These are phyloP conservation scores for Kwoniella europaea DNA, from an alignment of 768 basidiomycete genomes.

Conservation along the genomic window DNA sequence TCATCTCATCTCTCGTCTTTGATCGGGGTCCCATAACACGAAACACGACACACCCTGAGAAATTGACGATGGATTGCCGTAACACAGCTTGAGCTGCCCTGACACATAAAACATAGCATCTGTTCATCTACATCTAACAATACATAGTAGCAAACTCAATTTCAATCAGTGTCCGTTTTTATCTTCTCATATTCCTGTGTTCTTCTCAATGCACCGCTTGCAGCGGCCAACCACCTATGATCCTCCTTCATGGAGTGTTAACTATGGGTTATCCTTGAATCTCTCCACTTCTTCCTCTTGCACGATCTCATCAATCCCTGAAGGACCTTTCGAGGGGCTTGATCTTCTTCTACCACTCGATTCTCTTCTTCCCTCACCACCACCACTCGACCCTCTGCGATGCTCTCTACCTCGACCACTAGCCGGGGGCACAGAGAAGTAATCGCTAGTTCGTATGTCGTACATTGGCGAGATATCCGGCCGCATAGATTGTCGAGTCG, in stretches of 20 bases:
- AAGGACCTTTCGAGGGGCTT: conserved; percentile 10
- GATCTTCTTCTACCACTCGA: conserved; percentile 14
- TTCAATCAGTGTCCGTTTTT: background rate
- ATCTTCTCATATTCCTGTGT: background rate
- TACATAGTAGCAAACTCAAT: background rate
- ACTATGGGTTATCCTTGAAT: background rate
- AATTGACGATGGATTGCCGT: background rate
- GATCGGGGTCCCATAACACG: background rate
- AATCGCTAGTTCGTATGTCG: conserved; percentile 43
- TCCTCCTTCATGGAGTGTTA: too few species aligned
- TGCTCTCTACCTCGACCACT: conserved; percentile 6
- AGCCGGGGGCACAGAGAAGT: conserved; percentile 28
- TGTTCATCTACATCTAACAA: background rate
- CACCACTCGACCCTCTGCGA: background rate
- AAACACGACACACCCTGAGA: background rate
- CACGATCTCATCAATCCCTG: conserved; percentile 9
- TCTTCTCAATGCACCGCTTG: too few species aligned
- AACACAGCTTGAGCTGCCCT: background rate
- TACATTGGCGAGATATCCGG: conserved; percentile 46
- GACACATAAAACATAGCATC: background rate
- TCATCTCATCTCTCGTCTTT: background rate
- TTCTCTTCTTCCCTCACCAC: conserved; percentile 14
- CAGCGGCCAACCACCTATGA: too few species aligned
- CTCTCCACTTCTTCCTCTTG: conserved; percentile 1
- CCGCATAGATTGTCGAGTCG: conserved; percentile 24